phyloP scores from a whole-genome alignment of 1,139 yeast species.

The Hyphopichia khmerensis region DNA sequence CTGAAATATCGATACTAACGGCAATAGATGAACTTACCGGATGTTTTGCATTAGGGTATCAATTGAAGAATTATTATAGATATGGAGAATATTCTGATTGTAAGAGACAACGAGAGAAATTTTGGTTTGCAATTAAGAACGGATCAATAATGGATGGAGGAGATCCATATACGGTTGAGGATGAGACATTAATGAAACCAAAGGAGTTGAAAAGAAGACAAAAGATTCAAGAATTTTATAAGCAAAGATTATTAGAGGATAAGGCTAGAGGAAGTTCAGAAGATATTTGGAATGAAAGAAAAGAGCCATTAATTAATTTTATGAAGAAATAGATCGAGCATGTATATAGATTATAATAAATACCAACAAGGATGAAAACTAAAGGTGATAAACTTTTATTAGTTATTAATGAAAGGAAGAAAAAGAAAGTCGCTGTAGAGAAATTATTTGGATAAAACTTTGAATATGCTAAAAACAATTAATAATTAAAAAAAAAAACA shows the following conservation, averaged over 20 bases:
- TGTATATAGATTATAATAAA: constrained; percentile 1
- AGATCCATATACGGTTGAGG: constrained; percentile 25
- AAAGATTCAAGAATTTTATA: constrained; percentile 70
- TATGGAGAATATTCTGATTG: constrained; percentile 78
- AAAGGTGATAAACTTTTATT: constrained; percentile 1
- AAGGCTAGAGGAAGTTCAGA: constrained; percentile 71
- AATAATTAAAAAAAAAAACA: background rate
- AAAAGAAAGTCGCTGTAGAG: background rate
- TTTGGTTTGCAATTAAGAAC: constrained; percentile 76
- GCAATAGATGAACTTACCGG: constrained; percentile 84
- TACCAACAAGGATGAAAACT: background rate
- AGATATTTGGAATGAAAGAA: constrained; percentile 71
- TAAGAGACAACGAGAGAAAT: constrained; percentile 64
- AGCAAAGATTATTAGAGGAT: constrained; percentile 59
- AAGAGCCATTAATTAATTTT: constrained; percentile 26
- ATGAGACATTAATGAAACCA: constrained; percentile 26
- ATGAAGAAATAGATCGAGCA: constrained; percentile 19
- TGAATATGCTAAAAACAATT: background rate
- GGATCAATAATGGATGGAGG: constrained; percentile 29
- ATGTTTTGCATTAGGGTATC: constrained; percentile 91
- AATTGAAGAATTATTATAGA: constrained; percentile 75
- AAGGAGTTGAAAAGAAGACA: constrained; percentile 48
- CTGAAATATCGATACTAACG: constrained; percentile 48
- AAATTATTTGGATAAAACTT: too few species aligned
- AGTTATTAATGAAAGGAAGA: background rate